These are phyloP conservation scores for Crithidia bombi DNA, from an alignment of 208 protist species.

Conservation along the genomic window DNA sequence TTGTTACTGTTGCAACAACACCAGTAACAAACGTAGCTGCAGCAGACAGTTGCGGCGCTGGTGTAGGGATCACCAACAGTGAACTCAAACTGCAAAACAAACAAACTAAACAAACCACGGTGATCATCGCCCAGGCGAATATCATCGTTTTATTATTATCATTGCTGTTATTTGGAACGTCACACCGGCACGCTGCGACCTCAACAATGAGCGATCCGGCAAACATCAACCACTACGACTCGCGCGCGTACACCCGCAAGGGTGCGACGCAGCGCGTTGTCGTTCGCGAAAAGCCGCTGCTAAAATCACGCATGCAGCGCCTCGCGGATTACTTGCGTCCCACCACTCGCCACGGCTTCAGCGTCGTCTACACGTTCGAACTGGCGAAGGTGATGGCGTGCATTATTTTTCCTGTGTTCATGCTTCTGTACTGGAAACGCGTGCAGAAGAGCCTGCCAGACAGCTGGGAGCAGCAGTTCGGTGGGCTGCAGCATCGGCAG, in stretches of 20 bases:
- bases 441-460: conserved; percentile 73
- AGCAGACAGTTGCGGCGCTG: too few species aligned
- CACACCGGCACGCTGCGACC: not conserved
- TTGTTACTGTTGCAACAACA: too few species aligned
- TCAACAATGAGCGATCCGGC: conserved; percentile 49
- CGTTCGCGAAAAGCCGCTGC: conserved; percentile 76
- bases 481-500: conserved; percentile 75
- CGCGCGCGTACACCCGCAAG: conserved; percentile 64
- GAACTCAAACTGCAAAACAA: too few species aligned
- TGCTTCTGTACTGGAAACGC: conserved; percentile 83
- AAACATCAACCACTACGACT: conserved; percentile 72
- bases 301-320: conserved; percentile 79
- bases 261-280: conserved; percentile 67
- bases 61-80: too few species aligned
- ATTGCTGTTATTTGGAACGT: not conserved
- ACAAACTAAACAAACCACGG: not conserved
- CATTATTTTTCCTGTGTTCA: conserved; percentile 79
- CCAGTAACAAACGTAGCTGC: too few species aligned
- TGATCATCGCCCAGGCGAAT: too few species aligned
- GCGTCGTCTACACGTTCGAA: conserved; percentile 68
- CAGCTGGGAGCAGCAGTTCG: conserved; percentile 81
- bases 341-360: conserved; percentile 63
- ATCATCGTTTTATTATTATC: conserved; percentile 18
- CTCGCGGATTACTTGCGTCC: conserved; percentile 65
- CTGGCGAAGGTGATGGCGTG: conserved; percentile 79